A percentile compares a stretch with the other conserved stretches of the same genome.
Evolutionary conservation across 208 protist species (phyloP).

Genomic region (Trypanosoma platydactyli): DNA sequence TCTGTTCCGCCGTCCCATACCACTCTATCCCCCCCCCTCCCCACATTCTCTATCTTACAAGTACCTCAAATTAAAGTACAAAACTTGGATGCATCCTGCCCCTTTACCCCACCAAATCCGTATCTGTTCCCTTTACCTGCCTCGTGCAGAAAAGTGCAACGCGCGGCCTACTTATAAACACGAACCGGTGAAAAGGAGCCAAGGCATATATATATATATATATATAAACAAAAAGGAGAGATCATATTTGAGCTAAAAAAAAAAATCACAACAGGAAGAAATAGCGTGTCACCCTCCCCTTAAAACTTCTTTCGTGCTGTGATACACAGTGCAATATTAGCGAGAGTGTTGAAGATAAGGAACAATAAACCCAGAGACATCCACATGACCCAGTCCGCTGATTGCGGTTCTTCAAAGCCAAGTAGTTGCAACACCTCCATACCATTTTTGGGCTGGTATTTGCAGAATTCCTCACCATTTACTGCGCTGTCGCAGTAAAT

Average conservation of each 20-base stretch:
- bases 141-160: too few species aligned
- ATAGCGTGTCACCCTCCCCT: not conserved
- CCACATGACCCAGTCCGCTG: constrained; percentile 58
- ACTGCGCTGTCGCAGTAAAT: constrained; percentile 52
- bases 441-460: constrained; percentile 47
- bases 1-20: too few species aligned
- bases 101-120: not conserved
- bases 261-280: constrained; percentile 3
- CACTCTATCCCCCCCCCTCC: too few species aligned
- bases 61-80: too few species aligned
- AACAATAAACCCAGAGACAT: constrained; percentile 53
- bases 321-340: constrained; percentile 37
- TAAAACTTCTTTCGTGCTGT: constrained; percentile 44
- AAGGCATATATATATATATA: constrained; percentile 17
- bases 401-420: constrained; percentile 63
- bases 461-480: constrained; percentile 52
- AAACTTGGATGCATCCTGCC: too few species aligned
- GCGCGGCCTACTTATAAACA: too few species aligned
- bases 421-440: constrained; percentile 48
- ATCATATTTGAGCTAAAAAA: not conserved
- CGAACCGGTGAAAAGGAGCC: not conserved
- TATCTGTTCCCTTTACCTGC: not conserved
- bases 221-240: not conserved
- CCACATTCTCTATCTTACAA: too few species aligned
- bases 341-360: constrained; percentile 38